Evolutionary conservation across 495 filamentous ascomycete species (phyloP).

Genomic region (Bombardia bombarda): DNA sequence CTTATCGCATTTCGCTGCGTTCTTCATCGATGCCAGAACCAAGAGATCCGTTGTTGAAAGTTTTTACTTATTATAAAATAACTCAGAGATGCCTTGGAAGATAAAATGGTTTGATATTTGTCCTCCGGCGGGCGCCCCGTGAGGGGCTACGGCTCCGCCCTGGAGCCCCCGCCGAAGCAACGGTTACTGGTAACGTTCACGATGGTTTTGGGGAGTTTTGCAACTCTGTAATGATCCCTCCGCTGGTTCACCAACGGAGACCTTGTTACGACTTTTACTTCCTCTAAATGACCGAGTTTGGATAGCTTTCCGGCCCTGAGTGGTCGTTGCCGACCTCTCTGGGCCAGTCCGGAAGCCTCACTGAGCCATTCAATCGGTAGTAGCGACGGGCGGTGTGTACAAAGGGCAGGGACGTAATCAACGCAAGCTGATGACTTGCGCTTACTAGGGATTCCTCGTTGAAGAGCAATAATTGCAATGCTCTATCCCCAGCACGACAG

Average conservation of each 20-base stretch:
- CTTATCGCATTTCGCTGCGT: slow-evolving; percentile 66
- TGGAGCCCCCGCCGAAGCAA: slow-evolving; percentile 35
- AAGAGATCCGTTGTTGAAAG: slow-evolving; percentile 69
- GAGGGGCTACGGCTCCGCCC: slow-evolving; percentile 8
- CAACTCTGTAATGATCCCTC: slow-evolving; percentile 56
- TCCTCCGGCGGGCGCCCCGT: slow-evolving; percentile 27
- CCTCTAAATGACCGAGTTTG: slow-evolving; percentile 69
- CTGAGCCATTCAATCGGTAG: slow-evolving; percentile 70
- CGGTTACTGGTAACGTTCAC: slow-evolving; percentile 14
- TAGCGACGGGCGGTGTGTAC: slow-evolving; percentile 67
- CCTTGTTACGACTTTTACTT: slow-evolving; percentile 73
- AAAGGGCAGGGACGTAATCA: slow-evolving; percentile 69
- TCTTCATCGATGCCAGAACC: slow-evolving; percentile 67
- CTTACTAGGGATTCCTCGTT: slow-evolving; percentile 72
- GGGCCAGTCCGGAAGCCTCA: slow-evolving; percentile 63
- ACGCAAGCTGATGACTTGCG: slow-evolving; percentile 65
- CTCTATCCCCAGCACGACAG: slow-evolving; percentile 30
- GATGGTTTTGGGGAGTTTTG: slow-evolving; percentile 23
- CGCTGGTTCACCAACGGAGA: slow-evolving; percentile 68
- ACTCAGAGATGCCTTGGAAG: slow-evolving; percentile 27
- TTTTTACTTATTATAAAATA: slow-evolving; percentile 43
- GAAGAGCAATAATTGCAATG: slow-evolving; percentile 77
- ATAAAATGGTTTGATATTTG: slow-evolving; percentile 15
- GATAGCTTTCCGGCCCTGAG: slow-evolving; percentile 59
- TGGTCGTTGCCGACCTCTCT: slow-evolving; percentile 56